Evolutionary conservation across 1,284 basidiomycete species (phyloP).

Genomic region (Melampsora allii-populina): DNA sequence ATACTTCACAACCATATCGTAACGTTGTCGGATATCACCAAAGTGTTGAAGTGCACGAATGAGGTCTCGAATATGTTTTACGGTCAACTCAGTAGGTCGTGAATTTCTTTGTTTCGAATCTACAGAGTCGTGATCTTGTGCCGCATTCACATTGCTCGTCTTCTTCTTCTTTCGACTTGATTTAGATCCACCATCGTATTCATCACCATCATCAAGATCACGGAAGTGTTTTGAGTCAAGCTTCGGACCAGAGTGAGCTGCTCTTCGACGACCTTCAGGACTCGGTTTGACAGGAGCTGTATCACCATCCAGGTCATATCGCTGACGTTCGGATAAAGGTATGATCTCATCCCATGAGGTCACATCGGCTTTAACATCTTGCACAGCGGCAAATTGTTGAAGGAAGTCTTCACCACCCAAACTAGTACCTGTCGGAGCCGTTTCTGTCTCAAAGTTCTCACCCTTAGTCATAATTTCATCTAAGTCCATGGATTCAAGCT

Average conservation of each 20-base stretch:
- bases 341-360: slow-evolving; percentile 97
- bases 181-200: slow-evolving; percentile 64
- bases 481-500: slow-evolving; percentile 98
- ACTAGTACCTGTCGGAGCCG: slow-evolving; percentile 66
- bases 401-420: slow-evolving; percentile 96
- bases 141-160: slow-evolving; percentile 64
- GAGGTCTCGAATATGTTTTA: slow-evolving; percentile 91
- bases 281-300: slow-evolving; percentile 63
- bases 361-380: slow-evolving; percentile 97
- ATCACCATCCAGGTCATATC: slow-evolving; percentile 61
- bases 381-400: slow-evolving; percentile 89
- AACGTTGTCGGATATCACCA: slow-evolving; percentile 94
- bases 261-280: slow-evolving; percentile 57
- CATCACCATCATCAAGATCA: slow-evolving; percentile 60
- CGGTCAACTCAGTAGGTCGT: slow-evolving; percentile 92
- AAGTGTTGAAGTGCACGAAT: slow-evolving; percentile 94
- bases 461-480: slow-evolving; percentile 97
- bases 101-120: slow-evolving; percentile 19
- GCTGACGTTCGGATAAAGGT: slow-evolving; percentile 83
- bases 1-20: slow-evolving; percentile 87
- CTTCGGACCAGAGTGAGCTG: slow-evolving; percentile 63
- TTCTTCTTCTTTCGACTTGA: slow-evolving; percentile 47
- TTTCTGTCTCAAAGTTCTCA: slow-evolving; percentile 91
- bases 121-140: slow-evolving; percentile 13
- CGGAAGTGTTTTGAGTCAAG: slow-evolving; percentile 77